These are phyloP conservation scores for Alternaria triticina DNA, from an alignment of 2,329 filamentous ascomycete genomes.

Conservation along the genomic window DNA sequence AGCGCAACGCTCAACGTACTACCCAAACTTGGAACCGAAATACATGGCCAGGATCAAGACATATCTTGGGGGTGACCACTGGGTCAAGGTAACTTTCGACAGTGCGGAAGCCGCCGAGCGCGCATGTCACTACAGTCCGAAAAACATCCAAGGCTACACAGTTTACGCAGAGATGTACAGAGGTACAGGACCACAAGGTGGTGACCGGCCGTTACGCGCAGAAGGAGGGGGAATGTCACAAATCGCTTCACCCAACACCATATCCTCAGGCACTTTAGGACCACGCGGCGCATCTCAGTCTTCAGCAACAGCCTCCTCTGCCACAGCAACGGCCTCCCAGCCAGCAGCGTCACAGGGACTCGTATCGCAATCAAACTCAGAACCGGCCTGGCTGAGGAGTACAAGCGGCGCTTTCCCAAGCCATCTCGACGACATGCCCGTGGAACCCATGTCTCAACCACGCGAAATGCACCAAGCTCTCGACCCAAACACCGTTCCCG, in stretches of 20 bases:
- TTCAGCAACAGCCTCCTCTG: conserved; percentile 50
- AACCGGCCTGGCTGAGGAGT: conserved; percentile 22
- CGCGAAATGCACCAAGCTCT: conserved; percentile 44
- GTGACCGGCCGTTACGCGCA: conserved; percentile 52
- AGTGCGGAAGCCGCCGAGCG: conserved; percentile 56
- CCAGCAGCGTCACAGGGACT: conserved; percentile 17
- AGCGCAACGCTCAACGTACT: conserved; percentile 70
- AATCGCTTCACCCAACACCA: conserved; percentile 44
- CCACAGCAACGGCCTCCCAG: conserved; percentile 46
- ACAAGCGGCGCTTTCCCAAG: conserved; percentile 34
- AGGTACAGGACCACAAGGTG: conserved; percentile 51
- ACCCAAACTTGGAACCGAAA: conserved; percentile 70
- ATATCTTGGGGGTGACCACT: conserved; percentile 84
- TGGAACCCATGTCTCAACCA: conserved; percentile 2
- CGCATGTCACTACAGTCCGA: conserved; percentile 56
- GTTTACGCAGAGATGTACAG: conserved; percentile 57
- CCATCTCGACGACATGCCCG: conserved; percentile 24
- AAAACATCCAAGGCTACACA: conserved; percentile 55
- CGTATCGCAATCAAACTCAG: conserved; percentile 28
- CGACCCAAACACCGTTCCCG: conserved; percentile 16
- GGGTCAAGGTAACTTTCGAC: conserved; percentile 71
- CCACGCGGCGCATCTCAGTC: conserved; percentile 31
- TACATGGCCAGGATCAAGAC: conserved; percentile 81
- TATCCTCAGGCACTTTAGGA: conserved; percentile 42
- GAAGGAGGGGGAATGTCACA: conserved; percentile 37